Percentiles rank a stretch among this genome's conserved stretches.
phyloP scores from a whole-genome alignment of 2,329 filamentous ascomycete genomes.

The Epichloe typhina region DNA sequence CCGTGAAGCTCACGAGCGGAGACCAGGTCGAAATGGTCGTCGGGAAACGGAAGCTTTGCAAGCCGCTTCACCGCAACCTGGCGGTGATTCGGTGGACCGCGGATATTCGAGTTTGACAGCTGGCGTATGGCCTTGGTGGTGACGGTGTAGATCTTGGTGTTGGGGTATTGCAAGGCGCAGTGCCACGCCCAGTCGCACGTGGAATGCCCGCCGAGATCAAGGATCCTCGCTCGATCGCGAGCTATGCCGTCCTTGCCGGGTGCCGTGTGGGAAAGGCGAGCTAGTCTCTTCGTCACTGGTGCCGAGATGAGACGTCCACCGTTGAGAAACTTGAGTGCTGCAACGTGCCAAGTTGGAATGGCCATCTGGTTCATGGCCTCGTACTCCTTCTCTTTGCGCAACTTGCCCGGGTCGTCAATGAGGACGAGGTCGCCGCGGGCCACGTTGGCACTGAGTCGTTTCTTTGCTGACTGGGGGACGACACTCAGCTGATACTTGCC shows the following conservation, averaged over 20 bases:
- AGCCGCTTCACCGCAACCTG: slow-evolving; percentile 66
- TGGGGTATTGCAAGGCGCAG: slow-evolving; percentile 72
- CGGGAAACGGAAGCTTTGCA: slow-evolving; percentile 71
- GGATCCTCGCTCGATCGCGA: slow-evolving; percentile 49
- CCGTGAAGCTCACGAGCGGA: slow-evolving; percentile 79
- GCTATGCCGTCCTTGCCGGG: slow-evolving; percentile 29
- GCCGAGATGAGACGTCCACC: slow-evolving; percentile 51
- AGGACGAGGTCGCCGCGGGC: slow-evolving; percentile 56
- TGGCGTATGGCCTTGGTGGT: slow-evolving; percentile 61
- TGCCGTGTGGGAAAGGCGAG: slow-evolving; percentile 37
- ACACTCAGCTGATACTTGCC: slow-evolving; percentile 73
- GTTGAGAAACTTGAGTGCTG: slow-evolving; percentile 46
- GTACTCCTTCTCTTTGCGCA: slow-evolving; percentile 61
- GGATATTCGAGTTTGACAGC: slow-evolving; percentile 59
- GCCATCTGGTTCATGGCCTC: slow-evolving; percentile 65
- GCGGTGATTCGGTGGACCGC: slow-evolving; percentile 77
- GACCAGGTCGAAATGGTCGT: slow-evolving; percentile 80
- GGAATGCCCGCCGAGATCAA: slow-evolving; percentile 76
- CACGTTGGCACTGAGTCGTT: slow-evolving; percentile 58
- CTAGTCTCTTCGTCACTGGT: slow-evolving; percentile 49
- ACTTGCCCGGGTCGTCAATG: slow-evolving; percentile 49
- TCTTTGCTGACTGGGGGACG: slow-evolving; percentile 55
- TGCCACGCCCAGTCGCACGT: slow-evolving; percentile 95
- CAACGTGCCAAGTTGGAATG: slow-evolving; percentile 47
- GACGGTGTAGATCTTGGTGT: slow-evolving; percentile 78